phyloP scores from a whole-genome alignment of 257 asterid species.

The Sherardia arvensis region DNA sequence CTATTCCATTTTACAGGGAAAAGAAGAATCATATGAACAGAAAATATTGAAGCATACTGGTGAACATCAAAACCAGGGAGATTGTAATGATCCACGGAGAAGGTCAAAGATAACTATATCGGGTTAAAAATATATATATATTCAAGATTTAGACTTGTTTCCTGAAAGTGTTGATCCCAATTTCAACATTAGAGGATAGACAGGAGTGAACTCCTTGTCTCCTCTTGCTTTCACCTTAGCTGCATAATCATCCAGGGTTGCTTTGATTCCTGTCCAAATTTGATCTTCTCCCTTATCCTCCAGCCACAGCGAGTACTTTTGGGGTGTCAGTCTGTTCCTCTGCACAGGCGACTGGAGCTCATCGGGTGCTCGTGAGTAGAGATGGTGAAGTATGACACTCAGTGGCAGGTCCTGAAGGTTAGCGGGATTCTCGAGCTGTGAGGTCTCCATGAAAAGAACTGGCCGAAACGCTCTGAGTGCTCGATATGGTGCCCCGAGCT shows the following conservation, averaged over 20 bases:
- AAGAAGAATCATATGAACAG: slow-evolving; percentile 1
- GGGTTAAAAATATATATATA: neutral
- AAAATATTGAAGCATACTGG: neutral
- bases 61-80: neutral
- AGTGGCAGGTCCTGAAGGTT: slow-evolving; percentile 82
- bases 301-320: slow-evolving; percentile 86
- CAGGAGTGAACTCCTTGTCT: slow-evolving; percentile 86
- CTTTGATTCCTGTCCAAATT: slow-evolving; percentile 90
- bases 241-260: slow-evolving; percentile 86
- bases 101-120: neutral
- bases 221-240: slow-evolving; percentile 64
- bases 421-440: no score
- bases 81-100: neutral
- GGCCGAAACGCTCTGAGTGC: slow-evolving; percentile 96
- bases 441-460: slow-evolving; percentile 77
- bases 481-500: slow-evolving; percentile 87
- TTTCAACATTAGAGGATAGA: slow-evolving; percentile 73
- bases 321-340: slow-evolving; percentile 72
- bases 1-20: neutral
- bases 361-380: slow-evolving; percentile 84
- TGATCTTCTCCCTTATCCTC: slow-evolving; percentile 97
- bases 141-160: slow-evolving; percentile 23
- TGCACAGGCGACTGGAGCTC: slow-evolving; percentile 89
- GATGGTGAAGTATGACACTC: slow-evolving; percentile 82
- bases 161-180: slow-evolving; percentile 52